Conservation (phyloP, 306 rosid species). For the Ochetophila trinervis region DNA sequence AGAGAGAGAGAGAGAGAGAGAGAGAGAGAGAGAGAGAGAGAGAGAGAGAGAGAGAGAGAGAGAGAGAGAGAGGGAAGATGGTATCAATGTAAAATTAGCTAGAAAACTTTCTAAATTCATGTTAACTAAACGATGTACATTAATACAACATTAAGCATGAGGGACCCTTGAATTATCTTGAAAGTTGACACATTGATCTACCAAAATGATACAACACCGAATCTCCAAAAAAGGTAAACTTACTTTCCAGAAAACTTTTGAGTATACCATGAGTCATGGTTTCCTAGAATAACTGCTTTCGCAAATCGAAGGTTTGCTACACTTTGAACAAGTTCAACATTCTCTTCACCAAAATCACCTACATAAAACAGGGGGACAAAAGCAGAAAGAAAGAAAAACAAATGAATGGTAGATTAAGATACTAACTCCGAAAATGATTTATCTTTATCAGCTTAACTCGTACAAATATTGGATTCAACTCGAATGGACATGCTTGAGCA, state of each 20-base stretch:
- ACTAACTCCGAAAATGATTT: slow-evolving; percentile 18
- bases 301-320: slow-evolving; percentile 66
- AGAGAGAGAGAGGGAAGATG: too few species aligned
- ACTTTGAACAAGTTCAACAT: slow-evolving; percentile 73
- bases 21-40: too few species aligned
- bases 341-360: slow-evolving; percentile 98
- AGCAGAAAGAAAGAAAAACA: slow-evolving; percentile 11
- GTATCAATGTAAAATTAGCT: too few species aligned
- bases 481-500: not conserved
- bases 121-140: too few species aligned
- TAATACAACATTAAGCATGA: too few species aligned
- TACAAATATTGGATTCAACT: slow-evolving; percentile 13
- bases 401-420: not conserved
- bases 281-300: slow-evolving; percentile 83
- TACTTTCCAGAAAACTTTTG: slow-evolving; percentile 70
- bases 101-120: too few species aligned
- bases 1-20: too few species aligned
- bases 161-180: not conserved
- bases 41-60: too few species aligned
- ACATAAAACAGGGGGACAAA: slow-evolving; percentile 20
- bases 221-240: slow-evolving; percentile 26
- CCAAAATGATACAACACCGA: not conserved
- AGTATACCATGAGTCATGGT: slow-evolving; percentile 93
- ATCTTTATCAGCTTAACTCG: slow-evolving; percentile 3
- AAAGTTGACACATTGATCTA: not conserved